Evolutionary conservation across 345 rosid genomes (phyloP), one percentile per base, ranked within the genome.

Genomic region (Syzygium jambos): DNA sequence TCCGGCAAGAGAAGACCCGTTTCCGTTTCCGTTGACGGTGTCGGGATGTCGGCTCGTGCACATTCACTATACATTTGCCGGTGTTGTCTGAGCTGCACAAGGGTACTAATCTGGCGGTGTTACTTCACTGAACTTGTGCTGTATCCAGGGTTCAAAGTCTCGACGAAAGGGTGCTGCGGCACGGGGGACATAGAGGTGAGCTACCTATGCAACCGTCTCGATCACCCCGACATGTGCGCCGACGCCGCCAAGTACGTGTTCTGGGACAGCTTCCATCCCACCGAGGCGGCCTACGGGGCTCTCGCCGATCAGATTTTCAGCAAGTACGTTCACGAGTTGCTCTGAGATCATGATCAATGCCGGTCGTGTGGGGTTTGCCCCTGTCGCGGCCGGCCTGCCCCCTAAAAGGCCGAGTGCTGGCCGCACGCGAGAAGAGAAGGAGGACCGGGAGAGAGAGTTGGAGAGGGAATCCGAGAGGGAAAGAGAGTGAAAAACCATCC

Each of bases 211-310:
- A 95, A 90, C 78, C 59, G 38, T 14, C 59, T 88, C 2, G 86
- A 88, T 57, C 78, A 91, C 68, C 56, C 90, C 52, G 9, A 16
- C 2, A 90, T 84, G 12, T 94, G 98, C 87, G 51, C 78, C 25
- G 89, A 89, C 87, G 95, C 89, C 65, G 87, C 96, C 1, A 92
- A 93, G 52, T 94, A 90, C 68, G 86, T 95, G 80, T 95, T 95
- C 77, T 95, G 96, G 98, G 99, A 95, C 68, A 92, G 97, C 86
- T 96, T 91, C 88, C 98, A 96, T 91, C 98, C 98, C 0, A 90
- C 98, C 4, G 95, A 95, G 87, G 90, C 61, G 53, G 89, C 96
- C 43, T 95, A 94, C 88, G 22, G 68, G 61, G 84, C 83, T 27
- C 84, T 93, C n/a, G 13, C 54, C 52, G 15, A 65, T 11, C 51